Evolutionary conservation across 495 filamentous ascomycete species (phyloP).

Genomic region (Massariosphaeria phaeospora): DNA sequence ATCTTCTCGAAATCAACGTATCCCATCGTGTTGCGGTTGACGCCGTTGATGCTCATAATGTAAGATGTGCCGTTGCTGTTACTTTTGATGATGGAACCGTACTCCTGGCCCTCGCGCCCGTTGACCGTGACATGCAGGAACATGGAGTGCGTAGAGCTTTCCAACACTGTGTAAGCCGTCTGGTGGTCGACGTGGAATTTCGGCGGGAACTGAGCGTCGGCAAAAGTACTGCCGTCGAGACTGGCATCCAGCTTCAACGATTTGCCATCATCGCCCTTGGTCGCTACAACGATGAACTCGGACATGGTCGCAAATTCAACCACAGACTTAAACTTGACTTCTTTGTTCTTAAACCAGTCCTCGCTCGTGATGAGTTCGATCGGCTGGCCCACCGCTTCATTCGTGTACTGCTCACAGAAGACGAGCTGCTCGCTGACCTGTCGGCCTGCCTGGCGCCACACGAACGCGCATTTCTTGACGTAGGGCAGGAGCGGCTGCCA

Average conservation of each 20-base stretch:
- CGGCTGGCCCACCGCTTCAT: constrained; percentile 56
- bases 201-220: constrained; percentile 75
- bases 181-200: constrained; percentile 73
- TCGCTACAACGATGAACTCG: constrained; percentile 90
- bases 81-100: constrained; percentile 89
- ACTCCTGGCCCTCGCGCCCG: constrained; percentile 53
- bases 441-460: constrained; percentile 56
- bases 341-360: constrained; percentile 63
- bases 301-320: constrained; percentile 86
- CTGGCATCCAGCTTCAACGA: constrained; percentile 74
- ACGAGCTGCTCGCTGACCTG: constrained; percentile 61
- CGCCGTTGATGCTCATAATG: constrained; percentile 66
- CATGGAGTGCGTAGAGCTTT: constrained; percentile 84
- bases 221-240: constrained; percentile 75
- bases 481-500: constrained; percentile 67
- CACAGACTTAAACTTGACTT: constrained; percentile 60
- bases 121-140: constrained; percentile 86
- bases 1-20: constrained; percentile 97
- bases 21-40: constrained; percentile 68
- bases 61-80: constrained; percentile 98
- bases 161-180: constrained; percentile 83
- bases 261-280: constrained; percentile 57
- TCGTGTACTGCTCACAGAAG: constrained; percentile 70
- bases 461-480: constrained; percentile 77
- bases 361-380: constrained; percentile 66